These are phyloP conservation scores for Erodium chrysanthum DNA, from an alignment of 441 rosid species.

Conservation along the genomic window DNA sequence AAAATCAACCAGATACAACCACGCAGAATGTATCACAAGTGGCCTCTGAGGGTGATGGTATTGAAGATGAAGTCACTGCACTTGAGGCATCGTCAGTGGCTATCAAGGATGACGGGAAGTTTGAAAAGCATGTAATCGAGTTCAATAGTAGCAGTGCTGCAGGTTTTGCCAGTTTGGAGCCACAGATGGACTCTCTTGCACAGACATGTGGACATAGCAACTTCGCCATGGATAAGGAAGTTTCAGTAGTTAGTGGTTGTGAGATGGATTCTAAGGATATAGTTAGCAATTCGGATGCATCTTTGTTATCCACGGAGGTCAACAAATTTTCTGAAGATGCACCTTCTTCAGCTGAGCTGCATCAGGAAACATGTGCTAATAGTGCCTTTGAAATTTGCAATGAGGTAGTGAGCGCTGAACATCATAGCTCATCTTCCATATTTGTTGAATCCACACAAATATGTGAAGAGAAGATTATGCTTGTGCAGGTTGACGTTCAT, in stretches of 20 bases:
- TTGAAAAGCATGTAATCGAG: slow-evolving; percentile 26
- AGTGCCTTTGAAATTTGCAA: slow-evolving; percentile 19
- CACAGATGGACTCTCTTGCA: slow-evolving; percentile 21
- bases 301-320: slow-evolving; percentile 23
- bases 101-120: slow-evolving; percentile 17
- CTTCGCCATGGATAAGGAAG: slow-evolving; percentile 20
- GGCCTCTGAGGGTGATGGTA: neutral
- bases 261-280: slow-evolving; percentile 20
- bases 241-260: slow-evolving; percentile 18
- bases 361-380: slow-evolving; percentile 20
- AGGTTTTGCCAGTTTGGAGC: slow-evolving; percentile 19
- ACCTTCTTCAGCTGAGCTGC: slow-evolving; percentile 27
- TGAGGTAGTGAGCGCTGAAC: slow-evolving; percentile 8
- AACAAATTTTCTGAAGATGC: slow-evolving; percentile 20
- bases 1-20: slow-evolving; percentile 10
- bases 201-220: slow-evolving; percentile 18
- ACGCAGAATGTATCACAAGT: neutral
- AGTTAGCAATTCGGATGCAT: slow-evolving; percentile 24
- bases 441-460: slow-evolving; percentile 21
- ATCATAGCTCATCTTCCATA: slow-evolving; percentile 17
- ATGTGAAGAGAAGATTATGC: slow-evolving; percentile 14
- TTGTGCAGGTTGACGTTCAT: slow-evolving; percentile 19
- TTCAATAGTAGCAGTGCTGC: slow-evolving; percentile 19
- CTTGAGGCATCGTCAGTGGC: slow-evolving; percentile 17
- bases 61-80: slow-evolving; percentile 9